A percentile compares a stretch with the other conserved stretches of the same genome.
Evolutionary conservation across 129 eudicot species (phyloP).

Genomic region (Lonicera japonica): DNA sequence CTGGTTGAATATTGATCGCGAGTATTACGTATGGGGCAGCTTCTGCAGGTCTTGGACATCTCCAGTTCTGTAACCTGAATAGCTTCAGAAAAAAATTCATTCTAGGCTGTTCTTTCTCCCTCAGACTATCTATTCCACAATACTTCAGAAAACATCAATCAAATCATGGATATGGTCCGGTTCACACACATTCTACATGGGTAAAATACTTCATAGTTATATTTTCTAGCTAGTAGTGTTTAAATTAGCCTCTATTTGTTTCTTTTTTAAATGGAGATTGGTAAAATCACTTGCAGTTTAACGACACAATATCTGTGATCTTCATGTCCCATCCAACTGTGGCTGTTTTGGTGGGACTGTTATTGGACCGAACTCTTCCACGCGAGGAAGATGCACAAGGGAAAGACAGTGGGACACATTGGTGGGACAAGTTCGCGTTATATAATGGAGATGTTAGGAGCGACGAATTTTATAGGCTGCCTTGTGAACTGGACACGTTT

Average conservation of each 20-base stretch:
- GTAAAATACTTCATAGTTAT: too few species aligned
- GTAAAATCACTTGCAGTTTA: conserved; percentile 54
- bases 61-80: conserved; percentile 78
- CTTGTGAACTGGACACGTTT: conserved; percentile 46
- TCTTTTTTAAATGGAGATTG: too few species aligned
- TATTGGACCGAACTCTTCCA: conserved; percentile 49
- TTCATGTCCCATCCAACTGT: conserved; percentile 61
- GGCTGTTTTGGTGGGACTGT: conserved; percentile 42
- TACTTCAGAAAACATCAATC: conserved; percentile 50
- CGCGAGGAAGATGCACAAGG: conserved; percentile 27
- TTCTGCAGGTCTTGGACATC: conserved; percentile 56
- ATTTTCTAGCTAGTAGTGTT: too few species aligned
- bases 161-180: conserved; percentile 25
- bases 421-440: conserved; percentile 59
- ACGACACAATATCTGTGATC: conserved; percentile 41
- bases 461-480: conserved; percentile 61
- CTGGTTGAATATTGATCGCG: background rate
- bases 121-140: conserved; percentile 65
- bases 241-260: too few species aligned
- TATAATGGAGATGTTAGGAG: conserved; percentile 52
- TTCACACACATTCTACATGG: conserved; percentile 63
- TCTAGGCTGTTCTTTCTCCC: conserved; percentile 58
- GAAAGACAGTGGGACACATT: conserved; percentile 45
- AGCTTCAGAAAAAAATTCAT: conserved; percentile 65
- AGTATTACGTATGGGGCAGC: conserved; percentile 28